Conservation (phyloP, 2,329 filamentous ascomycete species). For the Aureobasidium pullulans region DNA sequence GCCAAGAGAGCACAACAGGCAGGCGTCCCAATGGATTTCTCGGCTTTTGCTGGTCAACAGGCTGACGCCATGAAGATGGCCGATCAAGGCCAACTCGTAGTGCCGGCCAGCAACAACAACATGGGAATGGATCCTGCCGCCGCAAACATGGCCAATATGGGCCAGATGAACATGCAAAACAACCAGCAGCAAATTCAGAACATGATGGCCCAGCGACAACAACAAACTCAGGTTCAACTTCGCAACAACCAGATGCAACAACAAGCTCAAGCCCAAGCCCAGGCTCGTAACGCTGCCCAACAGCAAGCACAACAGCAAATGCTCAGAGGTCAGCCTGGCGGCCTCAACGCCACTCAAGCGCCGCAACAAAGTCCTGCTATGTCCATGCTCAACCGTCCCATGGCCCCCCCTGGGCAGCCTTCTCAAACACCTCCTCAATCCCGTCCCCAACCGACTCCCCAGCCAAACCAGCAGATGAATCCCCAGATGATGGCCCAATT, state of each 20-base stretch:
- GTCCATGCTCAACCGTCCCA: slow-evolving; percentile 42
- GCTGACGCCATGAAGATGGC: slow-evolving; percentile 54
- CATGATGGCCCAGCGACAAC: slow-evolving; percentile 26
- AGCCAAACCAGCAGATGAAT: slow-evolving; percentile 19
- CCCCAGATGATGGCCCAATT: slow-evolving; percentile 16
- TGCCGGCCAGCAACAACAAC: slow-evolving; percentile 53
- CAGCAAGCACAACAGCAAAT: slow-evolving; percentile 38
- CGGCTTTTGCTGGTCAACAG: slow-evolving; percentile 53
- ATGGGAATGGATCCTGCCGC: slow-evolving; percentile 15
- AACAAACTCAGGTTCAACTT: slow-evolving; percentile 27
- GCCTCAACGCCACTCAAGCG: slow-evolving; percentile 35
- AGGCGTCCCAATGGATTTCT: slow-evolving; percentile 40
- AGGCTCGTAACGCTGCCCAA: slow-evolving; percentile 30
- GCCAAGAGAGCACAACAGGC: slow-evolving; percentile 25
- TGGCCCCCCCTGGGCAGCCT: slow-evolving; percentile 39
- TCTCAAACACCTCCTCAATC: slow-evolving; percentile 27
- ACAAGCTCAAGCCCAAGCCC: slow-evolving; percentile 29
- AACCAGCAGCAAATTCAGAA: slow-evolving; percentile 25
- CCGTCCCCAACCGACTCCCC: slow-evolving; percentile 18
- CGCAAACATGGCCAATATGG: slow-evolving; percentile 16
- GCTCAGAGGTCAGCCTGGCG: slow-evolving; percentile 40
- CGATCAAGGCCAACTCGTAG: slow-evolving; percentile 55
- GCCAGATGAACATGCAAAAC: slow-evolving; percentile 27
- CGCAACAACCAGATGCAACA: slow-evolving; percentile 26
- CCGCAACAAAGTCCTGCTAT: slow-evolving; percentile 39